Evolutionary conservation across 345 rosid genomes (phyloP).

Genomic region (Citrus maxima): DNA sequence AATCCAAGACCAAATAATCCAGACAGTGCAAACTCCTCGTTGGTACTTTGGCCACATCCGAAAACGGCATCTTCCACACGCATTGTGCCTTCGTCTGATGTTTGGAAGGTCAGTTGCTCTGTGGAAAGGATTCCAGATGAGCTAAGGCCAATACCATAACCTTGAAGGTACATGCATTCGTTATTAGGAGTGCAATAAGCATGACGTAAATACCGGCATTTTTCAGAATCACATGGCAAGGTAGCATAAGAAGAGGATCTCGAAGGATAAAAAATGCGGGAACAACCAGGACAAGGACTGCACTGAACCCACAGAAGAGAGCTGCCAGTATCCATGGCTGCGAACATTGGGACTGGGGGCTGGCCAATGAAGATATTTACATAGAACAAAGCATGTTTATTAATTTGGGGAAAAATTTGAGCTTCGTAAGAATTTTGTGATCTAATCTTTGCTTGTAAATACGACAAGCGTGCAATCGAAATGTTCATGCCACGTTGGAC

Average conservation of each 20-base stretch:
- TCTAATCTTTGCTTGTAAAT: conserved; percentile 20
- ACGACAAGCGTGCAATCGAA: conserved; percentile 27
- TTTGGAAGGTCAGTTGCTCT: conserved; percentile 39
- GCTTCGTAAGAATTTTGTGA: conserved; percentile 21
- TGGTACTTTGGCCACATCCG: conserved; percentile 39
- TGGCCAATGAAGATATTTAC: conserved; percentile 52
- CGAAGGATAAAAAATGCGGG: conserved; percentile 34
- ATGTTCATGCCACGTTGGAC: conserved; percentile 14
- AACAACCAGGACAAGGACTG: conserved; percentile 39
- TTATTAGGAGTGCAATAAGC: conserved; percentile 15
- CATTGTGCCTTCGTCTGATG: conserved; percentile 31
- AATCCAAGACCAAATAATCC: conserved; percentile 43
- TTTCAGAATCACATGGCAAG: conserved; percentile 28
- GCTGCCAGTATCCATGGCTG: conserved; percentile 60
- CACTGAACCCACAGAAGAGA: conserved; percentile 57
- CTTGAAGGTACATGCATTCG: conserved; percentile 34
- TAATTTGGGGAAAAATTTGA: conserved; percentile 17
- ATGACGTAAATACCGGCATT: conserved; percentile 22
- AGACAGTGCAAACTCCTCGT: conserved; percentile 17
- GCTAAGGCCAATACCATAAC: conserved; percentile 23
- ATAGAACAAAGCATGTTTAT: conserved; percentile 13
- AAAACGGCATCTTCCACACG: conserved; percentile 27
- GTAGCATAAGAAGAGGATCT: conserved; percentile 39
- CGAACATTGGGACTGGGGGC: conserved; percentile 51
- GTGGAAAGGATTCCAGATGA: conserved; percentile 43